Base-by-base conservation (phyloP, 805 yeast species). In the Diddensiella caesifluorescens region DNA sequence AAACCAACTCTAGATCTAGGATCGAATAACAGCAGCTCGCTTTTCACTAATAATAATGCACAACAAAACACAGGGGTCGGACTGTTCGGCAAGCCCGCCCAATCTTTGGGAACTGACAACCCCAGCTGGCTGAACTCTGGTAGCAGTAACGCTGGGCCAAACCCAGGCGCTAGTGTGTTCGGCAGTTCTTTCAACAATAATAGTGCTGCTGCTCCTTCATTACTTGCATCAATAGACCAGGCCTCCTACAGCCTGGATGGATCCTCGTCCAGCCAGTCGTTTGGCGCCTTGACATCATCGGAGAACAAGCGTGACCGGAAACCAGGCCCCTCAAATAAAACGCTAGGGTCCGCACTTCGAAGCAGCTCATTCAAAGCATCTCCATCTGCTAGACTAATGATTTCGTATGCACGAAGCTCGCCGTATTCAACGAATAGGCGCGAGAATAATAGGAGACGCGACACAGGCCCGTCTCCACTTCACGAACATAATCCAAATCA, bases 181-280 rank as follows among this genome's bases (percentile, higher is more conserved):
- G 44, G 41, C 2, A 18, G 39, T 15, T 42, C 42, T 15, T 34
- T 42, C 28, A 35, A 26, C 15, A n/a, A 13, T 7, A 29, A 13
- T 29, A 27, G 20, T 4, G 12, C 21, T 13, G 21, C 28, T 27
- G 22, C 35, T 18, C 4, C 29, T 28, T 18, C 10, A 19, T 40
- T 54, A 18, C 32, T 43, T 2, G 55, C 62, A 1, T 42, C 55
- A 0, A 45, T 58, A n/a, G 57, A 59, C 38, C 60, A 58, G 42
- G 53, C 60, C 1, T 45, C 61, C 13, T 53, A 42, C 36, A 27
- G 39, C 10, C 35, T 56, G 22, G 56, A 53, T 13, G 33, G 28
- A 6, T 48, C 39, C 5, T 26, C 55, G 2, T 42, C 42, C 7
- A 54, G 50, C 32, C 51, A 49, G n/a, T 42, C 41, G 12, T 22